phyloP scores from a whole-genome alignment of 108 stramenopile species.

The Stephanodiscus triporus region DNA sequence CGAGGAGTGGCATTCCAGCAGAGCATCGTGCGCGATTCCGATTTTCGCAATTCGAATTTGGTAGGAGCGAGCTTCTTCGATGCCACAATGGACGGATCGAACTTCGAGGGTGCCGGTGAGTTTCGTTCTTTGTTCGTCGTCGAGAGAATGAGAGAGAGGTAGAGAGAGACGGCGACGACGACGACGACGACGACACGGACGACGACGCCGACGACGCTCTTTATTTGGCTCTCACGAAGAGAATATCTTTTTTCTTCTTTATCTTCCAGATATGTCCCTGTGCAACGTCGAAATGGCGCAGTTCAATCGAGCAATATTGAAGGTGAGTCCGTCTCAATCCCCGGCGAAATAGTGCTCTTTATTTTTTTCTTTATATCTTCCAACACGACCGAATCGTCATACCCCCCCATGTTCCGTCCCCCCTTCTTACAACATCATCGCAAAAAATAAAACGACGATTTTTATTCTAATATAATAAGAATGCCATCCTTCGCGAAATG shows the following conservation, averaged over 20 bases:
- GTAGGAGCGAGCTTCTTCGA: constrained; percentile 91
- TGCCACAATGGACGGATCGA: constrained; percentile 89
- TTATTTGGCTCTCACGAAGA: too few species aligned
- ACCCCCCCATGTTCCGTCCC: too few species aligned
- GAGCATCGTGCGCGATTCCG: constrained; percentile 86
- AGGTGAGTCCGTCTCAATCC: constrained; percentile 7
- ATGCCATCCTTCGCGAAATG: constrained; percentile 88
- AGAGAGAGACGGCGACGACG: too few species aligned
- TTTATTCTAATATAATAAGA: constrained; percentile 30
- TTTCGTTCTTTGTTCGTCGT: not conserved
- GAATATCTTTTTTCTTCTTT: not conserved
- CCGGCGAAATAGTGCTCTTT: too few species aligned
- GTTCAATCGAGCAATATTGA: constrained; percentile 76
- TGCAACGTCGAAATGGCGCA: constrained; percentile 90
- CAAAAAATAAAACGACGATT: too few species aligned
- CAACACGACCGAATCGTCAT: too few species aligned
- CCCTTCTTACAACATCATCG: too few species aligned
- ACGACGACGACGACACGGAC: too few species aligned
- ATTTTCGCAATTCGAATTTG: constrained; percentile 83
- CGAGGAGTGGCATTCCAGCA: constrained; percentile 97
- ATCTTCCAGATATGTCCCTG: constrained; percentile 55
- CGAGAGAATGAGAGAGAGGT: not conserved
- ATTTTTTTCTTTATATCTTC: too few species aligned
- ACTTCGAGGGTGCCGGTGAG: constrained; percentile 86
- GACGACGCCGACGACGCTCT: not conserved